Percentiles rank a stretch among this genome's conserved stretches.
Conservation (phyloP, 352 stramenopile species). For the Globisporangium middletonii region DNA sequence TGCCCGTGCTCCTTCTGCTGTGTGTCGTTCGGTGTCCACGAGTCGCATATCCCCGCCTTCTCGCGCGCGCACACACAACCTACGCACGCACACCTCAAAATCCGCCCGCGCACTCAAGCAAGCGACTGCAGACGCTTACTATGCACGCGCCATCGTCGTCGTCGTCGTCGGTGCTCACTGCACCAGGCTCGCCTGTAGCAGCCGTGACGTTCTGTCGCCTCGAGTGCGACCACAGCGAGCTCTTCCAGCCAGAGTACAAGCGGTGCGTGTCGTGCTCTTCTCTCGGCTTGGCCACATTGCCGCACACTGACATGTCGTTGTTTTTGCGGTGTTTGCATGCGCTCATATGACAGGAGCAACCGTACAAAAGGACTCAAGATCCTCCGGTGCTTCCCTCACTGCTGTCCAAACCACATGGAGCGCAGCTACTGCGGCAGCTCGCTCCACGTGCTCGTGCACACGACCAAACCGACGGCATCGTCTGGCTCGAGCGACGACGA, state of each 20-base stretch:
- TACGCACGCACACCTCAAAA: too few relatives aligned
- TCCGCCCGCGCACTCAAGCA: too few relatives aligned
- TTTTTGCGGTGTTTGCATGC: too few relatives aligned
- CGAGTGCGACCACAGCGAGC: slow-evolving; percentile 55
- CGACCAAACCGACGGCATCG: background rate
- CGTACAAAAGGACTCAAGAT: slow-evolving; percentile 74
- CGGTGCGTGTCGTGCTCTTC: slow-evolving; percentile 16
- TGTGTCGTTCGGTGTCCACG: too few relatives aligned
- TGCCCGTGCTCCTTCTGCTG: too few relatives aligned
- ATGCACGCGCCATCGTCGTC: background rate
- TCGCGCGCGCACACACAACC: too few relatives aligned
- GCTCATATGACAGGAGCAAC: slow-evolving; percentile 33
- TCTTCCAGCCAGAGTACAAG: slow-evolving; percentile 69
- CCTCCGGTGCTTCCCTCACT: slow-evolving; percentile 43
- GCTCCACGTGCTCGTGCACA: slow-evolving; percentile 18
- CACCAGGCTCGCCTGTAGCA: slow-evolving; percentile 16
- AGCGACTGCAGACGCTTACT: too few relatives aligned
- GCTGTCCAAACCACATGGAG: slow-evolving; percentile 28
- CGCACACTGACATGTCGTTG: background rate
- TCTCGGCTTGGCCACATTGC: background rate
- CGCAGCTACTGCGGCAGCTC: slow-evolving; percentile 31
- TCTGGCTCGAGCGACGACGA: background rate
- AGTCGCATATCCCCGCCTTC: too few relatives aligned
- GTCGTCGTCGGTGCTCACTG: background rate
- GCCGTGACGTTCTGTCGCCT: slow-evolving; percentile 42